Evolutionary conservation across 345 rosid species (phyloP).

Genomic region (Pistacia atlantica): DNA sequence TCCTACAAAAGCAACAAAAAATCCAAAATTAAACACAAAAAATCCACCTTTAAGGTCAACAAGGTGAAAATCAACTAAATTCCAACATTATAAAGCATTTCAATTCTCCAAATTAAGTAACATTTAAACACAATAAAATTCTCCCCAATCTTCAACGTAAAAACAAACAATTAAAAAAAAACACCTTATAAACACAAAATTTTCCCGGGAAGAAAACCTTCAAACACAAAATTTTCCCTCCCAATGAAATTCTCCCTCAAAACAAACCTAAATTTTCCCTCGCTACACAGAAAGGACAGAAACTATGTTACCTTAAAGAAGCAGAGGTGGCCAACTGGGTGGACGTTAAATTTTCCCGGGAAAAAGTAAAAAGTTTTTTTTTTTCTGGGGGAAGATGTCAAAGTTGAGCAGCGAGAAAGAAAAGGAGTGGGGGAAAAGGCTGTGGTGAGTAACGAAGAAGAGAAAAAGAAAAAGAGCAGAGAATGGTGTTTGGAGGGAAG

Average conservation of each 20-base stretch:
- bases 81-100: background rate
- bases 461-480: background rate
- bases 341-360: conserved; percentile 25
- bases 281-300: background rate
- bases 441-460: no score
- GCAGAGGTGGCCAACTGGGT: background rate
- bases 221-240: background rate
- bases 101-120: background rate
- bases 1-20: conserved; percentile 12
- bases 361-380: background rate
- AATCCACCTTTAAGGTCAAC: background rate
- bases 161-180: background rate
- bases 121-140: background rate
- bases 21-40: background rate
- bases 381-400: conserved; percentile 18
- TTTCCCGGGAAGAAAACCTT: background rate
- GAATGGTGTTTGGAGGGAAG: conserved; percentile 35
- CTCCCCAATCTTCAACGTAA: background rate
- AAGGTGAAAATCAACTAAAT: background rate
- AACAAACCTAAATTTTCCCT: conserved; percentile 1
- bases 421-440: no score
- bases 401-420: background rate
- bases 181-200: background rate
- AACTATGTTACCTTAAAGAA: conserved; percentile 22
- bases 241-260: background rate